A percentile compares a stretch with the other conserved stretches of the same genome.
Conservation (phyloP, 1,284 basidiomycete species). For the Ceratobasidium sp. region DNA sequence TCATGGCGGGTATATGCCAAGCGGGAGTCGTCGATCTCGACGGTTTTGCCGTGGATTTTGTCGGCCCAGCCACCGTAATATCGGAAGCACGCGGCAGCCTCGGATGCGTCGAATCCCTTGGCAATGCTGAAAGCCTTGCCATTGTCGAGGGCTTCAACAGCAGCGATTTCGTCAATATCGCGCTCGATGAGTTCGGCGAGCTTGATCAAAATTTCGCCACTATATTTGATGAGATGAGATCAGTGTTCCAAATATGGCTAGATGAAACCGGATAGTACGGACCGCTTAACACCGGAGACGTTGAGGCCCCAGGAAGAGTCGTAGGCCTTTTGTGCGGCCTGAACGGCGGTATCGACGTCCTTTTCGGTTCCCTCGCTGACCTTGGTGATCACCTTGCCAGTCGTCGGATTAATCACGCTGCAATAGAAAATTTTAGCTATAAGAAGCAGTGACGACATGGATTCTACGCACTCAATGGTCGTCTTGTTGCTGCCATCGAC, state of each 20-base stretch:
- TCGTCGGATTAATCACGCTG: constrained; percentile 85
- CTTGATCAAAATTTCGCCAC: constrained; percentile 75
- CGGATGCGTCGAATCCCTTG: constrained; percentile 75
- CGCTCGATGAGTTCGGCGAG: constrained; percentile 82
- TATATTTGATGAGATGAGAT: constrained; percentile 21
- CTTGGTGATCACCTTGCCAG: constrained; percentile 75
- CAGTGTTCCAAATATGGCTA: neutral
- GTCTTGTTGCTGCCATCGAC: constrained; percentile 74
- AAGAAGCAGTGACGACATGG: constrained; percentile 17
- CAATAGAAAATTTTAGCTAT: constrained; percentile 1
- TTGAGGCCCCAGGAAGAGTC: constrained; percentile 81
- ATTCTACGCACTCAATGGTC: constrained; percentile 72
- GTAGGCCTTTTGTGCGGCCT: constrained; percentile 82
- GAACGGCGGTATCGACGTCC: constrained; percentile 83
- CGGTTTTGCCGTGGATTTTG: constrained; percentile 86
- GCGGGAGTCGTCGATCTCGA: constrained; percentile 62
- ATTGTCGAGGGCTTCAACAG: constrained; percentile 86
- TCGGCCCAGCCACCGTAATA: constrained; percentile 65
- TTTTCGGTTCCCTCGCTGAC: constrained; percentile 75
- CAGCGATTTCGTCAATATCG: constrained; percentile 78
- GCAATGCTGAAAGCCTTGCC: constrained; percentile 86
- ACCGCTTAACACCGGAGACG: constrained; percentile 49
- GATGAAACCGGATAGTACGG: neutral
- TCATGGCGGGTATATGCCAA: constrained; percentile 89
- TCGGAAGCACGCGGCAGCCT: constrained; percentile 77